These are phyloP conservation scores for Paramecium caudatum DNA, from an alignment of 73 alveolate genomes.

Conservation along the genomic window DNA sequence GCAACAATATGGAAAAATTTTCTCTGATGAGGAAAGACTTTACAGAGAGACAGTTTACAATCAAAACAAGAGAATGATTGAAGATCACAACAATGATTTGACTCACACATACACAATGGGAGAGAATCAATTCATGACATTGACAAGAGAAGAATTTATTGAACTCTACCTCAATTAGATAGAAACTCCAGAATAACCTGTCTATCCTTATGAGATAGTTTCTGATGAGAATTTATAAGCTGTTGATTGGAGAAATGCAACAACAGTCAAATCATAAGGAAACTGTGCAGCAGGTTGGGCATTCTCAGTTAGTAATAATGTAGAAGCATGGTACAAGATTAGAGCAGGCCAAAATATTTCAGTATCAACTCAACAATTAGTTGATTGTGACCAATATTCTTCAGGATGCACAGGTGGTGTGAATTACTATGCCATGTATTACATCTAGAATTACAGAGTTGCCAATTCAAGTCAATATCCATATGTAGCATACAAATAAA, in stretches of 20 bases:
- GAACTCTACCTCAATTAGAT: not conserved
- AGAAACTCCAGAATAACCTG: not conserved
- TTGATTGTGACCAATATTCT: slow-evolving; percentile 58
- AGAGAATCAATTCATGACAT: slow-evolving; percentile 34
- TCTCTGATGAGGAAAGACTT: not conserved
- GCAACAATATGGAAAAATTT: not conserved
- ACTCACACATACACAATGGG: slow-evolving; percentile 24
- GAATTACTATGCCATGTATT: slow-evolving; percentile 1
- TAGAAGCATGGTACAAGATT: slow-evolving; percentile 79
- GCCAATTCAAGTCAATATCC: slow-evolving; percentile 73
- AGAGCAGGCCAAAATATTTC: not conserved
- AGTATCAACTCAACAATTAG: slow-evolving; percentile 56
- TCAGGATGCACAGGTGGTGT: slow-evolving; percentile 53
- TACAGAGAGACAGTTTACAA: not conserved
- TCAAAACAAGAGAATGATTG: slow-evolving; percentile 24
- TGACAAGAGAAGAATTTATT: slow-evolving; percentile 8
- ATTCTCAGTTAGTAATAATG: slow-evolving; percentile 80
- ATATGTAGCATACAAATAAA: slow-evolving; percentile 66
- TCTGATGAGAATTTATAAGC: not conserved
- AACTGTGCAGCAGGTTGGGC: slow-evolving; percentile 92
- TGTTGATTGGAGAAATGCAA: slow-evolving; percentile 73
- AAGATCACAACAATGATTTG: not conserved
- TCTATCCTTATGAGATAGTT: slow-evolving; percentile 9
- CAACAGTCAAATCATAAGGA: slow-evolving; percentile 86
- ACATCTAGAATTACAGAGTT: slow-evolving; percentile 17